Evolutionary conservation across 495 filamentous ascomycete genomes (phyloP), one percentile per base, ranked within the genome.

Genomic region (Penicillium subrubescens): DNA sequence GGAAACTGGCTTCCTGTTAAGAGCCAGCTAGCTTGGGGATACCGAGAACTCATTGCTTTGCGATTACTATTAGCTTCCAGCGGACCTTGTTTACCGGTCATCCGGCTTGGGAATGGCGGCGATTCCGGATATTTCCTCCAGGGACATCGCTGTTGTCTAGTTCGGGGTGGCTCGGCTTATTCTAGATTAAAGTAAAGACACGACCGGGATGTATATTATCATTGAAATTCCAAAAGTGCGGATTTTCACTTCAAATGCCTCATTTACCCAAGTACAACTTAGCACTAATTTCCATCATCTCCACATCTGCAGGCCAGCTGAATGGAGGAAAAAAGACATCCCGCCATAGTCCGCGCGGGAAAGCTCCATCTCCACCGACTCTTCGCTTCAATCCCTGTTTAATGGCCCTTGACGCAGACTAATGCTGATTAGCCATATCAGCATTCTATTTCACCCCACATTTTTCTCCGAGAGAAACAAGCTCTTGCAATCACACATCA

Each of bases 291-390:
- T 31, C 53, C 58, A 17, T 52, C 41, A 62, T 25, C 56, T 52
- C 59, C 44, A 57, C 61, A 4, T 37, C 17, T 52, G 11, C 15
- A 11, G 48, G 29, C 23, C 2, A 25, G 8, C 52, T 70, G 60
- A 70, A 67, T 72, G 67, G 70, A 70, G 70, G 70, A 72, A 70
- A 71, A 71, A 63, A 37, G 44, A 46, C 34, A 41, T n/a, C 5
- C 56, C 52, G 57, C 17, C 21, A 39, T 56, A 39, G 53, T 23
- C 33, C 31, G n/a, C 31, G 51, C 60, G 56, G 61, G 59, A 61
- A 25, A 57, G 60, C 19, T 19, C 29, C 19, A 19, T 23, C 48
- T 7, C 23, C 59, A 50, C 19, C 41, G n/a, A 2, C 7, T 11
- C 34, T 61, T 64, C 54, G 66, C 63, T 64, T 64, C 43, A 33